phyloP scores from a whole-genome alignment of 2,329 filamentous ascomycete genomes.

The Aplosporella prunicola region DNA sequence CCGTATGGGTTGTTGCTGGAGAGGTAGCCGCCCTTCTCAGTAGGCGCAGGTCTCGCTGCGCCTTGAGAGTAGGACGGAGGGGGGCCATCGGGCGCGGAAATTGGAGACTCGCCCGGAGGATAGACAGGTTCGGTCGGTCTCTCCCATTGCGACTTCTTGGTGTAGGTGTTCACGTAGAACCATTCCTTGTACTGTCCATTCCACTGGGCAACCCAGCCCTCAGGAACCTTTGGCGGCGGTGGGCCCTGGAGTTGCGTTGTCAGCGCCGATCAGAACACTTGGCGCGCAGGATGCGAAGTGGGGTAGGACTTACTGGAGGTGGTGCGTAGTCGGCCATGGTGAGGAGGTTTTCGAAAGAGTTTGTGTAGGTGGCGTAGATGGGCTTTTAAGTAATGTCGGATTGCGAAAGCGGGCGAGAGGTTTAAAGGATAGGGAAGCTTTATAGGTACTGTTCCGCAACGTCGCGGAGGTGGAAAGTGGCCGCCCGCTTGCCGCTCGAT shows the following conservation, averaged over 20 bases:
- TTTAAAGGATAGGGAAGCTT: too few species aligned
- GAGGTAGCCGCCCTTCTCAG: slow-evolving; percentile 37
- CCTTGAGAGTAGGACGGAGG: slow-evolving; percentile 56
- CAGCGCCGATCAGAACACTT: slow-evolving; percentile 1
- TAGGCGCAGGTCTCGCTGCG: slow-evolving; percentile 33
- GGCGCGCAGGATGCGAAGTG: slow-evolving; percentile 1
- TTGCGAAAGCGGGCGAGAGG: too few species aligned
- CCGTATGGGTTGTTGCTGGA: slow-evolving; percentile 68
- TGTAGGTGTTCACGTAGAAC: slow-evolving; percentile 87
- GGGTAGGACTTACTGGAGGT: slow-evolving; percentile 21
- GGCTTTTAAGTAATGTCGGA: too few species aligned
- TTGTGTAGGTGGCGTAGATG: too few species aligned
- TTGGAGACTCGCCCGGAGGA: slow-evolving; percentile 34
- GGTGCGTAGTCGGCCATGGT: slow-evolving; percentile 28
- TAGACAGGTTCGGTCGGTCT: slow-evolving; percentile 62
- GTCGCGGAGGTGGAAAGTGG: too few species aligned
- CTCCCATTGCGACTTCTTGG: slow-evolving; percentile 87
- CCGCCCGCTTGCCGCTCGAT: too few species aligned
- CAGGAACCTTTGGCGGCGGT: slow-evolving; percentile 54
- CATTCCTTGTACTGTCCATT: slow-evolving; percentile 83
- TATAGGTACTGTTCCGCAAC: too few species aligned
- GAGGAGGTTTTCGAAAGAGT: too few species aligned
- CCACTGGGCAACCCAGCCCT: slow-evolving; percentile 78
- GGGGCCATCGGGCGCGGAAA: slow-evolving; percentile 42
- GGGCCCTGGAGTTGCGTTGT: slow-evolving; percentile 29